Conservation (phyloP, 441 rosid species). For the Pelargonium cotyledonis region DNA sequence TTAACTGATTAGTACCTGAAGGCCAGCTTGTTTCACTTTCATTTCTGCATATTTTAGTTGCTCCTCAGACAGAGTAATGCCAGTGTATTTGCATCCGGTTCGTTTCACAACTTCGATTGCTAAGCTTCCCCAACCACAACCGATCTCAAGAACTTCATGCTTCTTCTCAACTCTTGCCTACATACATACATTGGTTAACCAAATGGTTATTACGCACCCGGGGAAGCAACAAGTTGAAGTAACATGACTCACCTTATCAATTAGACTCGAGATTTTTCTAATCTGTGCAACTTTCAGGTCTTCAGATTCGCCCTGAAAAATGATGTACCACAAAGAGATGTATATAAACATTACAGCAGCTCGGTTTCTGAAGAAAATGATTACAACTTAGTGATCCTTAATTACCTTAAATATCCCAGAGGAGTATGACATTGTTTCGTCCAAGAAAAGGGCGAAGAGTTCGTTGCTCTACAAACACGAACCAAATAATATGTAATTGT, state of each 20-base stretch:
- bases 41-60: slow-evolving; percentile 60
- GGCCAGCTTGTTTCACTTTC: slow-evolving; percentile 73
- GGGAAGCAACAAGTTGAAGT: too few relatives aligned
- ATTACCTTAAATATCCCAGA: slow-evolving; percentile 84
- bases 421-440: slow-evolving; percentile 87
- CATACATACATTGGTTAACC: too few relatives aligned
- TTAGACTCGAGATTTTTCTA: slow-evolving; percentile 56
- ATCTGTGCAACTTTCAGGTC: slow-evolving; percentile 61
- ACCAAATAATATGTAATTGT: too few relatives aligned
- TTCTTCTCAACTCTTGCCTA: slow-evolving; percentile 57
- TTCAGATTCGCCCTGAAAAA: slow-evolving; percentile 53
- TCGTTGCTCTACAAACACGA: slow-evolving; percentile 55
- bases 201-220: too few relatives aligned
- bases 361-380: too few relatives aligned
- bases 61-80: slow-evolving; percentile 67
- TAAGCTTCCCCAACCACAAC: slow-evolving; percentile 87
- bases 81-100: slow-evolving; percentile 80
- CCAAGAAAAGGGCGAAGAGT: slow-evolving; percentile 70
- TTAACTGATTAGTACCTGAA: slow-evolving; percentile 46
- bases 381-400: too few relatives aligned
- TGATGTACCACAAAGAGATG: too few relatives aligned
- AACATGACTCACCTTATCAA: slow-evolving; percentile 50
- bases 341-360: too few relatives aligned
- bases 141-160: slow-evolving; percentile 78
- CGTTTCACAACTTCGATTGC: slow-evolving; percentile 70